phyloP scores from a whole-genome alignment of 495 filamentous ascomycete genomes.

The Podospora pseudocomata region DNA sequence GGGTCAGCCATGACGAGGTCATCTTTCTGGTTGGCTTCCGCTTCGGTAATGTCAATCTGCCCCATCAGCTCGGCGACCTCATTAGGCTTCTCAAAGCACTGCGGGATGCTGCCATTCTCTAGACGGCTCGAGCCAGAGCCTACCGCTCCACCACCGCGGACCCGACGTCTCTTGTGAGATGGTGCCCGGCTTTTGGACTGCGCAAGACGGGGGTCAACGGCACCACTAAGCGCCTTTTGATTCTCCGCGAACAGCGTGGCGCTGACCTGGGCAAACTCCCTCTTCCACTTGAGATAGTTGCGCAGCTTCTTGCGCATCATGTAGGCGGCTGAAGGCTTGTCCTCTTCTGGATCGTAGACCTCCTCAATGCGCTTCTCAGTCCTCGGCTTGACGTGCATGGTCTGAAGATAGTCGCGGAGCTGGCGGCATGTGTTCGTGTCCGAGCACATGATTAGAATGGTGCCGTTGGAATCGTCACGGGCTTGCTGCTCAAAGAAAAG shows the following conservation, averaged over 20 bases:
- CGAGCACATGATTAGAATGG: constrained; percentile 91
- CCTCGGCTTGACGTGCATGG: constrained; percentile 73
- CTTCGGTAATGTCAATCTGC: constrained; percentile 72
- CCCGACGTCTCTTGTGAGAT: constrained; percentile 79
- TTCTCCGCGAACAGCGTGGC: constrained; percentile 69
- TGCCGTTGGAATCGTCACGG: constrained; percentile 82
- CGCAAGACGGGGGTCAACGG: constrained; percentile 46
- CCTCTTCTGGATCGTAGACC: constrained; percentile 45
- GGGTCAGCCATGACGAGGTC: constrained; percentile 72
- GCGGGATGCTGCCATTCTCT: constrained; percentile 47
- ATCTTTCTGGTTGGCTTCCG: constrained; percentile 69
- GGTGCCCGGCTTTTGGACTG: constrained; percentile 53
- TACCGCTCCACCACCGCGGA: constrained; percentile 73
- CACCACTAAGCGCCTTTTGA: constrained; percentile 70
- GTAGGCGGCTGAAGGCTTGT: constrained; percentile 67
- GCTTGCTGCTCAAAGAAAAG: constrained; percentile 73
- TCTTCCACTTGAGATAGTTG: constrained; percentile 90
- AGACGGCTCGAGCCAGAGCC: constrained; percentile 47
- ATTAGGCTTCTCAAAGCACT: constrained; percentile 48
- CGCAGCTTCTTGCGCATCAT: constrained; percentile 88
- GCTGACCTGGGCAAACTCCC: constrained; percentile 79
- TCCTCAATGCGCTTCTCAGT: constrained; percentile 38
- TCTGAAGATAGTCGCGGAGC: constrained; percentile 84
- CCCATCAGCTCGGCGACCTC: constrained; percentile 56
- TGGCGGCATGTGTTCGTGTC: constrained; percentile 86